Base-by-base conservation (phyloP, 1,139 yeast genomes). In the Diutina siamensis region DNA sequence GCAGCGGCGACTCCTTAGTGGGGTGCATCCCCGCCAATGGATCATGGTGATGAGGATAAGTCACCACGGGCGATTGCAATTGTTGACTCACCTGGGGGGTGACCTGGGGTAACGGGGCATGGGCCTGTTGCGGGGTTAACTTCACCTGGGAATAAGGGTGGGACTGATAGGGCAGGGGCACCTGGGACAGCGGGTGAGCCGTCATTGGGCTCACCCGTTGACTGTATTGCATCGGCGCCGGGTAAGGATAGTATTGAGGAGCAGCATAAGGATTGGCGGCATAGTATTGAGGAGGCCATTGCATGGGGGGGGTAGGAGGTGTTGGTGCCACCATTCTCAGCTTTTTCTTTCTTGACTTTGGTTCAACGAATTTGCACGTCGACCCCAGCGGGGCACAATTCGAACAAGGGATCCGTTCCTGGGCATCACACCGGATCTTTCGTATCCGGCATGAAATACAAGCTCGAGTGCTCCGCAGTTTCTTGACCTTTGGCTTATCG, bases 381-480 rank as follows among this genome's bases (percentile, higher is more conserved):
- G 32, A 25, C 21, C 42, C 42, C 42, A 38, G 42, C 3, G 42
- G 42, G 4, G 42, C 42, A 25, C 42, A 38, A 15, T 38, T 38
- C 15, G 28, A 25, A 25, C 42, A 38, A 7, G 42, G 42, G 21
- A 38, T 38, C 21, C 42, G 42, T 25, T 38, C 42, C 20, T 38
- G 42, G 42, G 42, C 42, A 25, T 38, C 42, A 25, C 42, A 38
- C 12, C 42, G 19, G 15, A 38, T 38, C 32, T 38, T 38, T 22
- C 42, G 42, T 22, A 38, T 38, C 42, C 42, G 42, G 15, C 42
- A 38, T 8, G 42, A 38, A 27, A 38, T 25, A 15, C 42, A 38
- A 7, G 42, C 42, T 7, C 42, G 19, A 5, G 42, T 38, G 42
- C 42, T 38, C 31, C 42, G 42, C 42, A 38, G 42, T 20, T 38